phyloP scores from a whole-genome alignment of 176 grass and related monocot genomes.

The Triticum turgidum region DNA sequence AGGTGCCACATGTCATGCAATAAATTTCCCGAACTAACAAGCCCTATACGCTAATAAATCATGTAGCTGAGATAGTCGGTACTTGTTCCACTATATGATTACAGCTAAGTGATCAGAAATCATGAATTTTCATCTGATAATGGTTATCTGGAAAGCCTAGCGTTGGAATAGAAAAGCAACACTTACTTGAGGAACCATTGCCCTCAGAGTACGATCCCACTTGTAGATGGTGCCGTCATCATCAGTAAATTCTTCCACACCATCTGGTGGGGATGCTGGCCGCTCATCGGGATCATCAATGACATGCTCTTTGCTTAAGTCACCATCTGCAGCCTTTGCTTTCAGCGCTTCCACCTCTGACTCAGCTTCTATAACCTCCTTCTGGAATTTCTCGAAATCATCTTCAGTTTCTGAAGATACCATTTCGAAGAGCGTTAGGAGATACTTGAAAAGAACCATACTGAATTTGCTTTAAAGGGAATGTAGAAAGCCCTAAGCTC shows the following conservation, averaged over 20 bases:
- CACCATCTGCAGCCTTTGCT: conserved; percentile 32
- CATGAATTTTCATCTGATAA: not conserved
- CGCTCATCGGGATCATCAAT: conserved; percentile 47
- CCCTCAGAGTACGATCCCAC: conserved; percentile 76
- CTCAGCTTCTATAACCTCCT: conserved; percentile 70
- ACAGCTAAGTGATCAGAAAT: not conserved
- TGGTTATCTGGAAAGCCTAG: conserved; percentile 6
- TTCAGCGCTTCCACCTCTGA: conserved; percentile 42
- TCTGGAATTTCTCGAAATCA: conserved; percentile 80
- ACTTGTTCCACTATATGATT: conserved; percentile 2
- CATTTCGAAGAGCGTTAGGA: conserved; percentile 18
- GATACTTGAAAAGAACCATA: conserved; percentile 4
- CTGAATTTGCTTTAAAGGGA: not conserved
- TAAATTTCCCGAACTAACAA: conserved; percentile 11
- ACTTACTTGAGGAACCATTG: conserved; percentile 98
- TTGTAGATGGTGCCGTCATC: conserved; percentile 94
- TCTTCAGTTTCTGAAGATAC: conserved; percentile 46
- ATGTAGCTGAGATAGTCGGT: not conserved
- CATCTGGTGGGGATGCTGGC: conserved; percentile 77
- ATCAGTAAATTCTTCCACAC: conserved; percentile 94
- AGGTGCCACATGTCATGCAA: not conserved
- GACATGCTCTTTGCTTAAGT: conserved; percentile 10
- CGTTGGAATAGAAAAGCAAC: not conserved
- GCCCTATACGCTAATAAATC: not conserved
- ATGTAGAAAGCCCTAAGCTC: conserved; percentile 34